These are phyloP conservation scores for Scheffersomyces segobiensis DNA, from an alignment of 1,139 yeast genomes.

Conservation along the genomic window DNA sequence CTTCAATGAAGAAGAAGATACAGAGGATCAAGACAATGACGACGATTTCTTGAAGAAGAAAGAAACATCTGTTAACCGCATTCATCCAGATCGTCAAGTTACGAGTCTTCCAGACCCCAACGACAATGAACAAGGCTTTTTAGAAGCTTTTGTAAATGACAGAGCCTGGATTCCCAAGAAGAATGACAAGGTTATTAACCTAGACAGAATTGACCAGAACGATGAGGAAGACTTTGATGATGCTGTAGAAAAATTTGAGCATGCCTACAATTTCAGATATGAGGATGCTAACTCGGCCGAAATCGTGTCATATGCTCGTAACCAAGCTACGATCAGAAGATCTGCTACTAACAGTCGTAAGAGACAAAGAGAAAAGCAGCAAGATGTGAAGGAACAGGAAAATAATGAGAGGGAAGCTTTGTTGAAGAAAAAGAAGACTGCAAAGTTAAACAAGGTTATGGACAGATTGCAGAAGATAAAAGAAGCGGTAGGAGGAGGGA, in stretches of 20 bases:
- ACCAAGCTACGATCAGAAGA: slow-evolving; percentile 88
- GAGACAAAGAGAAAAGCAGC: slow-evolving; percentile 75
- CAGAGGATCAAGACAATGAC: slow-evolving; percentile 42
- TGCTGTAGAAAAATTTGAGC: slow-evolving; percentile 87
- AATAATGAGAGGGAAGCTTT: slow-evolving; percentile 59
- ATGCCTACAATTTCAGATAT: slow-evolving; percentile 90
- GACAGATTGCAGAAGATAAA: slow-evolving; percentile 76
- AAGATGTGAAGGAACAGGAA: slow-evolving; percentile 52
- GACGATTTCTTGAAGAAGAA: slow-evolving; percentile 57
- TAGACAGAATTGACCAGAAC: slow-evolving; percentile 58
- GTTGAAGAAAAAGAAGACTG: slow-evolving; percentile 69
- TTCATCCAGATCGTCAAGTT: slow-evolving; percentile 11
- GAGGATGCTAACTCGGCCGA: slow-evolving; percentile 92
- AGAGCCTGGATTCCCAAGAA: slow-evolving; percentile 88
- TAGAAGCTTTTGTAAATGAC: slow-evolving; percentile 67
- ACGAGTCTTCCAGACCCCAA: slow-evolving; percentile 66
- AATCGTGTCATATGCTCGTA: slow-evolving; percentile 95
- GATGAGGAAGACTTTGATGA: slow-evolving; percentile 90
- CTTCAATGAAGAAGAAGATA: slow-evolving; percentile 48
- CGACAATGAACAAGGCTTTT: slow-evolving; percentile 62
- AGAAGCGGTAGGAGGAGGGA: slow-evolving; percentile 80
- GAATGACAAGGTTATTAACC: slow-evolving; percentile 52
- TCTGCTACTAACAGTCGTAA: slow-evolving; percentile 74
- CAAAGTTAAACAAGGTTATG: slow-evolving; percentile 74
- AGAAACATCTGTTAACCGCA: slow-evolving; percentile 17